Evolutionary conservation across 2,329 filamentous ascomycete species (phyloP).

Genomic region (Stachybotrys echinatus): DNA sequence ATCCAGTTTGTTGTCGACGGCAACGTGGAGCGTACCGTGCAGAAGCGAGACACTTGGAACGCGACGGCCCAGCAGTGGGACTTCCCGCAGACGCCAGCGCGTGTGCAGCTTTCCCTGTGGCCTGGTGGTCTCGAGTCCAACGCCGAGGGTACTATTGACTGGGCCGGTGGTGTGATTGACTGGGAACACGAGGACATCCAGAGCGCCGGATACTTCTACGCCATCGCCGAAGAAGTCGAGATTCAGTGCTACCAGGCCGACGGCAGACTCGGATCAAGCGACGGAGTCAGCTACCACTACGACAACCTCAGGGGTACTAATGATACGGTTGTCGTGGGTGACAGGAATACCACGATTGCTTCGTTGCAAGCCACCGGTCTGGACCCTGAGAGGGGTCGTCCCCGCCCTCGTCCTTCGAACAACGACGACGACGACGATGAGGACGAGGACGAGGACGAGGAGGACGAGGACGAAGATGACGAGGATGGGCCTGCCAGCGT

Average conservation of each 20-base stretch:
- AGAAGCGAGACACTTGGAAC: constrained; percentile 82
- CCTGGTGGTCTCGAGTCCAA: constrained; percentile 80
- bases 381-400: constrained; percentile 52
- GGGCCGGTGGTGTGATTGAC: constrained; percentile 87
- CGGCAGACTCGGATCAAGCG: constrained; percentile 59
- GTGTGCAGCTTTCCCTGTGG: constrained; percentile 93
- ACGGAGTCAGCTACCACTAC: constrained; percentile 71
- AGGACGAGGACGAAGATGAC: constrained; percentile 10
- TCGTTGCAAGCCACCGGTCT: constrained; percentile 78
- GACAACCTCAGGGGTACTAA: constrained; percentile 62
- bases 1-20: constrained; percentile 89
- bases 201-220: constrained; percentile 82
- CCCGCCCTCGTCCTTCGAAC: constrained; percentile 14
- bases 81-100: constrained; percentile 86
- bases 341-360: constrained; percentile 70
- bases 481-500: constrained; percentile 13
- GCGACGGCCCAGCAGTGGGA: constrained; percentile 72
- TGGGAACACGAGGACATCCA: constrained; percentile 77
- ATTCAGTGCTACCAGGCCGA: constrained; percentile 76
- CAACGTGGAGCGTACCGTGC: constrained; percentile 65
- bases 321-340: constrained; percentile 68
- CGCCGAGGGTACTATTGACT: constrained; percentile 76
- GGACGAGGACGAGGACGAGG: constrained; percentile 7
- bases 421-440: constrained; percentile 9
- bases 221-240: constrained; percentile 69